Conservation (phyloP, 306 rosid species). For the Rubus parviflorus region DNA sequence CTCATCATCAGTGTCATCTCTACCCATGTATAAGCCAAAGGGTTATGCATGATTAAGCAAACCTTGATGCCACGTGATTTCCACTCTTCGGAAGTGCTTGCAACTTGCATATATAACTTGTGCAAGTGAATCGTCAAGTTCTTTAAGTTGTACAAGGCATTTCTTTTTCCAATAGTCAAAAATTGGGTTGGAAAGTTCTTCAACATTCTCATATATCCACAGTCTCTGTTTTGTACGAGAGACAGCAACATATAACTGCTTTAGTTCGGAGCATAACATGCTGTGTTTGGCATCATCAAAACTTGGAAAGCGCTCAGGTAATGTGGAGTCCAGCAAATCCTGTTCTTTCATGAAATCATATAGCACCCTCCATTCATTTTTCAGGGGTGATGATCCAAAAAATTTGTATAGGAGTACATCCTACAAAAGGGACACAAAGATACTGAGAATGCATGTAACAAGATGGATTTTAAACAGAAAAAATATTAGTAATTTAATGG, state of each 20-base stretch:
- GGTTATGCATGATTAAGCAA: not conserved
- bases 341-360: constrained; percentile 59
- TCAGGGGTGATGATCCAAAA: constrained; percentile 61
- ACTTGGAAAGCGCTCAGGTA: constrained; percentile 23
- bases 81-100: constrained; percentile 64
- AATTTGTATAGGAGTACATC: constrained; percentile 69
- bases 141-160: constrained; percentile 48
- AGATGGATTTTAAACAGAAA: too few species aligned
- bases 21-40: too few species aligned
- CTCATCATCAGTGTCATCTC: too few species aligned
- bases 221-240: constrained; percentile 63
- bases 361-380: constrained; percentile 65
- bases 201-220: constrained; percentile 63
- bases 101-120: constrained; percentile 55
- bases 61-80: constrained; percentile 66
- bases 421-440: constrained; percentile 28
- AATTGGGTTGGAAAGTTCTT: constrained; percentile 48
- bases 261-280: constrained; percentile 60
- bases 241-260: constrained; percentile 62
- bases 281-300: constrained; percentile 44
- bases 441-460: too few species aligned
- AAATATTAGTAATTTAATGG: too few species aligned
- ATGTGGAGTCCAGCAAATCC: constrained; percentile 38
- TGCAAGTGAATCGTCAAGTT: constrained; percentile 49
- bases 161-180: constrained; percentile 67